These are phyloP conservation scores for Sugiyamaella lignohabitans DNA, from an alignment of 805 yeast species.

Conservation along the genomic window DNA sequence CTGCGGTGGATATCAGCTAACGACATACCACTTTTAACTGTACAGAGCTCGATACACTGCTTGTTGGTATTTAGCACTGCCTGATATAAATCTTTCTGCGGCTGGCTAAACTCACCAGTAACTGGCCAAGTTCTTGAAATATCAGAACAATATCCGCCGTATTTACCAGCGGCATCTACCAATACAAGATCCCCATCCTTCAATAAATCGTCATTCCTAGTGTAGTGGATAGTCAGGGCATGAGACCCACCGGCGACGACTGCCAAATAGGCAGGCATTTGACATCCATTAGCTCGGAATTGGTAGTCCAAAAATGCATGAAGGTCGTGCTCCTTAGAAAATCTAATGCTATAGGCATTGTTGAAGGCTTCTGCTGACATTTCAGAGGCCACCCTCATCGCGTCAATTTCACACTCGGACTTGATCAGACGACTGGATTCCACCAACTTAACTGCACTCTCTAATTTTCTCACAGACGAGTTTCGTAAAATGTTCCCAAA, in stretches of 20 bases:
- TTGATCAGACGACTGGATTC: slow-evolving; percentile 52
- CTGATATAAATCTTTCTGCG: slow-evolving; percentile 82
- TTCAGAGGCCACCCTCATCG: slow-evolving; percentile 77
- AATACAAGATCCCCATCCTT: slow-evolving; percentile 75
- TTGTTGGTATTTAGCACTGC: slow-evolving; percentile 82
- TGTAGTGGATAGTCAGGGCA: slow-evolving; percentile 88
- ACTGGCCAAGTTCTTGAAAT: slow-evolving; percentile 97
- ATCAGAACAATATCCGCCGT: slow-evolving; percentile 94
- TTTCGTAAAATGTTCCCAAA: slow-evolving; percentile 8
- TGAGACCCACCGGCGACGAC: slow-evolving; percentile 94
- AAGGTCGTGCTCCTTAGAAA: slow-evolving; percentile 68
- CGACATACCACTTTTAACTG: slow-evolving; percentile 44
- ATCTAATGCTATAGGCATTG: slow-evolving; percentile 57
- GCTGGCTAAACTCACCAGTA: slow-evolving; percentile 57
- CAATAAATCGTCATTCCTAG: slow-evolving; percentile 80
- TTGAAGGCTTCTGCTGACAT: slow-evolving; percentile 81
- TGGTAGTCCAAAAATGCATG: slow-evolving; percentile 76
- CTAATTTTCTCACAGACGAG: slow-evolving; percentile 6
- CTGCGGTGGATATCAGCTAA: slow-evolving; percentile 69
- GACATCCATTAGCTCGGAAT: slow-evolving; percentile 84
- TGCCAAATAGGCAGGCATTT: slow-evolving; percentile 83
- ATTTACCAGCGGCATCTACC: slow-evolving; percentile 90
- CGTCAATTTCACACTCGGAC: slow-evolving; percentile 64
- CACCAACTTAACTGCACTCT: slow-evolving; percentile 20
- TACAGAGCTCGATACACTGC: slow-evolving; percentile 66